Conservation (phyloP, 1,284 basidiomycete species). For the Pascua guehoae region DNA sequence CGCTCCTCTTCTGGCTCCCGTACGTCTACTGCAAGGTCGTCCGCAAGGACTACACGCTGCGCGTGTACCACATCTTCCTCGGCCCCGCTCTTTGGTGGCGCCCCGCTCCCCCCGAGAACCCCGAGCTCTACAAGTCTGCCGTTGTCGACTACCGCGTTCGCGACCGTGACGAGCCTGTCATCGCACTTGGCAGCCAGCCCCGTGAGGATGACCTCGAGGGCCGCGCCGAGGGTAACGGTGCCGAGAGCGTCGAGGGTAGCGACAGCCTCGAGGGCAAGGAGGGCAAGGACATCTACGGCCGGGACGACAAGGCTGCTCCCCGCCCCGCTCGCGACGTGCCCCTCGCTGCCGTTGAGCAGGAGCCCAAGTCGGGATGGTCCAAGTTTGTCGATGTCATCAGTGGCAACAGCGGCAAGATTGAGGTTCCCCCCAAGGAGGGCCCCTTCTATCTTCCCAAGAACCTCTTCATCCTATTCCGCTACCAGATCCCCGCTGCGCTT, state of each 20-base stretch:
- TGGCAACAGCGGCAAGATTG: background rate
- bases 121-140: background rate
- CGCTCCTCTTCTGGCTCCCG: constrained; percentile 53
- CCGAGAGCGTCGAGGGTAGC: background rate
- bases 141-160: constrained; percentile 12
- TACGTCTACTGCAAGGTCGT: constrained; percentile 52
- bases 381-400: background rate
- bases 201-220: constrained; percentile 30
- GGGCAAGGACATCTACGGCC: background rate
- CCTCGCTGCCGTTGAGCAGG: constrained; percentile 10
- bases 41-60: constrained; percentile 52
- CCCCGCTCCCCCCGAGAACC: constrained; percentile 33
- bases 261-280: constrained; percentile 1
- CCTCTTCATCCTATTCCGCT: constrained; percentile 46
- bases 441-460: constrained; percentile 46
- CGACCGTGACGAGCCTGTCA: constrained; percentile 19
- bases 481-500: constrained; percentile 35
- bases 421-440: constrained; percentile 26
- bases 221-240: constrained; percentile 44
- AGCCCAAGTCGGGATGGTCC: constrained; percentile 17
- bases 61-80: constrained; percentile 52
- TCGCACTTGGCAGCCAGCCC: constrained; percentile 44
- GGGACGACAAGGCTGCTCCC: constrained; percentile 5
- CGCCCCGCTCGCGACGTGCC: background rate
- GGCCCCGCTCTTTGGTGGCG: constrained; percentile 53